A percentile compares a stretch with the other conserved stretches of the same genome.
Evolutionary conservation across 495 filamentous ascomycete species (phyloP).

Genomic region (Hypoxylon fragiforme): DNA sequence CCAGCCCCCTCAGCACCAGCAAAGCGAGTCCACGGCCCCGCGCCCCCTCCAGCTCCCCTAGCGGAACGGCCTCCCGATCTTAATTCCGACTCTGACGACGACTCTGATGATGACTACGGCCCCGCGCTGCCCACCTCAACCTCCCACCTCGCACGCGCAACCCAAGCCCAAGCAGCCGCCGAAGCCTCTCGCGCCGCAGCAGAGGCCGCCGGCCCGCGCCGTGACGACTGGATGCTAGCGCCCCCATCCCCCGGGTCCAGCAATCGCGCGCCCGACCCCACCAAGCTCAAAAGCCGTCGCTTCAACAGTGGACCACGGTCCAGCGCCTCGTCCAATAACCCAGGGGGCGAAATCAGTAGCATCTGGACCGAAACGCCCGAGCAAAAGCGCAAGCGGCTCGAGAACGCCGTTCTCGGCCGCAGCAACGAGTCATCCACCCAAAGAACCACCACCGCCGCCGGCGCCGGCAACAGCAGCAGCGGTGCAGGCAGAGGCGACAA

Average conservation of each 20-base stretch:
- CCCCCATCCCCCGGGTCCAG: constrained; percentile 67
- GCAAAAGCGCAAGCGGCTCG: constrained; percentile 77
- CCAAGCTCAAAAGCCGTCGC: constrained; percentile 77
- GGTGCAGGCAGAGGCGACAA: not conserved
- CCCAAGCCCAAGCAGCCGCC: constrained; percentile 25
- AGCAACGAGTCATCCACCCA: constrained; percentile 13
- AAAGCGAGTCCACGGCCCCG: constrained; percentile 49
- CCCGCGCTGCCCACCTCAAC: constrained; percentile 70
- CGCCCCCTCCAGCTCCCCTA: constrained; percentile 47
- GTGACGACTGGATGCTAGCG: constrained; percentile 94
- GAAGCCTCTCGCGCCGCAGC: constrained; percentile 30
- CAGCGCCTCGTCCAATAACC: constrained; percentile 45
- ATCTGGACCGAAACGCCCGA: constrained; percentile 94
- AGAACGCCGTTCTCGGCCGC: constrained; percentile 84
- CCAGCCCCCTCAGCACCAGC: constrained; percentile 26
- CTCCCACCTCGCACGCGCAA: constrained; percentile 28
- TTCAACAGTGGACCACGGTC: constrained; percentile 69
- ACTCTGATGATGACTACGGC: constrained; percentile 63
- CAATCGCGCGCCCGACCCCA: constrained; percentile 73
- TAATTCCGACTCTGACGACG: constrained; percentile 36
- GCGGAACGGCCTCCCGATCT: constrained; percentile 40
- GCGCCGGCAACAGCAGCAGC: not conserved
- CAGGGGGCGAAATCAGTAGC: constrained; percentile 55
- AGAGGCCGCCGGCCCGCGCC: constrained; percentile 43
- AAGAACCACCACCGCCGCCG: not conserved